Conservation (phyloP, 129 eudicot species). For the Lonicera japonica region DNA sequence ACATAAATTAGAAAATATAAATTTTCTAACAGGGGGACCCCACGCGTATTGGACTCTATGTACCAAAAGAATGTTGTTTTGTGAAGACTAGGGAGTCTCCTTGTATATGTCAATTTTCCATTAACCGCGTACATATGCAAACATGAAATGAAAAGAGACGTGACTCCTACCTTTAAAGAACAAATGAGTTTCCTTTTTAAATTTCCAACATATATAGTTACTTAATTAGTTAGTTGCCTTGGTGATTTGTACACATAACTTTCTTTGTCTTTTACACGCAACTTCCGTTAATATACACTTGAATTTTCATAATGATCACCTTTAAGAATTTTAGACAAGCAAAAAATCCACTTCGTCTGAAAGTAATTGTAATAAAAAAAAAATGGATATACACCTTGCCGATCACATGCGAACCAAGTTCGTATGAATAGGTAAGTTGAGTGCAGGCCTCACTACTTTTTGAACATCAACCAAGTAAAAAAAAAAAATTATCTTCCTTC, state of each 20-base stretch:
- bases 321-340: too few relatives aligned
- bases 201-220: too few relatives aligned
- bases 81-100: not conserved
- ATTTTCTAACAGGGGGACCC: too few relatives aligned
- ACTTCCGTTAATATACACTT: not conserved
- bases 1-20: too few relatives aligned
- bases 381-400: too few relatives aligned
- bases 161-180: not conserved
- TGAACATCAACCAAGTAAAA: too few relatives aligned
- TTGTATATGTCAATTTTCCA: slow-evolving; percentile 3
- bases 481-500: too few relatives aligned
- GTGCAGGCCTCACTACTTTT: too few relatives aligned
- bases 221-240: not conserved
- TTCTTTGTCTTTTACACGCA: not conserved
- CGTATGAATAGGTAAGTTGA: too few relatives aligned
- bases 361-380: not conserved
- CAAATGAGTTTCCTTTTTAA: not conserved
- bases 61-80: slow-evolving; percentile 4
- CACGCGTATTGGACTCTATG: not conserved
- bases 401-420: too few relatives aligned
- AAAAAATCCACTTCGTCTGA: not conserved
- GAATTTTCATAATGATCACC: too few relatives aligned
- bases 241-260: not conserved
- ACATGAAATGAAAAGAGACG: not conserved
- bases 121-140: not conserved